Percentiles rank a stretch among this genome's conserved stretches.
Evolutionary conservation across 23 red algal genomes (phyloP).

Genomic region (Gracilaria domingensis): DNA sequence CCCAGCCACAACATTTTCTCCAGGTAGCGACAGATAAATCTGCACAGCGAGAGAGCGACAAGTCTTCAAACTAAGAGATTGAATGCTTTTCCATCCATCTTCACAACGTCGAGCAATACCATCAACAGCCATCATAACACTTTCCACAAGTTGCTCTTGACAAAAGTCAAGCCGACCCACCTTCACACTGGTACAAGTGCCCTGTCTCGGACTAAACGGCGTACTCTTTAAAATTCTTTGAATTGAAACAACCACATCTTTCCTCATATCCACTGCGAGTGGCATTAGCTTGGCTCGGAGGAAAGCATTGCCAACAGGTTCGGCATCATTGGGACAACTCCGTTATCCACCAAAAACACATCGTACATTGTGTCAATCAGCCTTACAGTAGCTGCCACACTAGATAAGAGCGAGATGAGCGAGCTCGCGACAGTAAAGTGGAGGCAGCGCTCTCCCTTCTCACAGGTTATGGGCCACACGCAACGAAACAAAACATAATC

Average conservation of each 20-base stretch:
- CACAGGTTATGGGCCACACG: too few relatives aligned
- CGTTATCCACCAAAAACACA: constrained; percentile 84
- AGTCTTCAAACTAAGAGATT: constrained; percentile 71
- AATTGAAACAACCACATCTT: constrained; percentile 40
- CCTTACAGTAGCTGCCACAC: too few relatives aligned
- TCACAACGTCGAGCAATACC: constrained; percentile 5
- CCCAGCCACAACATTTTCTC: background rate
- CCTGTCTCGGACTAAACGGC: constrained; percentile 50
- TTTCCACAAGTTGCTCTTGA: constrained; percentile 52
- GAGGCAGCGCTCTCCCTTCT: too few relatives aligned
- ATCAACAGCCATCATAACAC: constrained; percentile 45
- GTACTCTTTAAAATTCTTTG: constrained; percentile 45
- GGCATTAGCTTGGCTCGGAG: constrained; percentile 75
- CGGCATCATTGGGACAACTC: constrained; percentile 83
- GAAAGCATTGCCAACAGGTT: constrained; percentile 72
- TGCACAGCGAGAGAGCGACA: constrained; percentile 49
- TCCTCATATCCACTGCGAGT: constrained; percentile 45
- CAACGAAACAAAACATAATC: too few relatives aligned
- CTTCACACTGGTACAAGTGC: constrained; percentile 56
- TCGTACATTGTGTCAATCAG: constrained; percentile 57
- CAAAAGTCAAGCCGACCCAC: constrained; percentile 52
- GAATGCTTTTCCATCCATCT: constrained; percentile 73
- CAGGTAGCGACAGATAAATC: constrained; percentile 67
- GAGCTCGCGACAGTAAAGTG: too few relatives aligned
- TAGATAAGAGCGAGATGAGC: too few relatives aligned